Evolutionary conservation across 192 early-diverging fungal species (phyloP).

Genomic region (Coemansia sp.): DNA sequence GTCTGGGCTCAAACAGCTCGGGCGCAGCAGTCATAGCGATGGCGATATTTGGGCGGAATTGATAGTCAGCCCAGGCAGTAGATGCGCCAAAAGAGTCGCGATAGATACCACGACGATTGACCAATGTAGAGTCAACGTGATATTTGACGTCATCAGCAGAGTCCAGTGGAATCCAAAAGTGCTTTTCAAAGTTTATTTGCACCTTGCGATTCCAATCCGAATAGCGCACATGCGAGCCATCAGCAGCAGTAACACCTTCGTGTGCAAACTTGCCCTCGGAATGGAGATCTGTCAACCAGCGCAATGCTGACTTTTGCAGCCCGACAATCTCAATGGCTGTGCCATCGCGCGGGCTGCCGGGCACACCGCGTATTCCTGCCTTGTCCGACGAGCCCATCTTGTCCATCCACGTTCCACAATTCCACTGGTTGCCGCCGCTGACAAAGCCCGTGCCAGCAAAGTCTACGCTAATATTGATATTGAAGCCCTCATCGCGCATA

Average conservation of each 20-base stretch:
- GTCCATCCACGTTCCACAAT: constrained; percentile 99
- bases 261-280: constrained; percentile 45
- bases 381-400: constrained; percentile 95
- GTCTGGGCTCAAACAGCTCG: constrained; percentile 80
- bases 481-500: constrained; percentile 90
- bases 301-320: constrained; percentile 77
- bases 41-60: constrained; percentile 88
- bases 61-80: constrained; percentile 79
- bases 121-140: constrained; percentile 55
- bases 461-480: constrained; percentile 72
- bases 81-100: constrained; percentile 82
- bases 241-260: constrained; percentile 48
- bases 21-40: constrained; percentile 94
- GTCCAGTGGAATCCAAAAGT: constrained; percentile 89
- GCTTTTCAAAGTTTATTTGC: constrained; percentile 77
- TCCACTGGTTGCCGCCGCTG: constrained; percentile 82
- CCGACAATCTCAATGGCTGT: constrained; percentile 90
- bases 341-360: constrained; percentile 93
- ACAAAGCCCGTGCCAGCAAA: constrained; percentile 77
- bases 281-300: constrained; percentile 71
- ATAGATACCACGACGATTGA: constrained; percentile 91
- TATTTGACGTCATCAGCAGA: constrained; percentile 62
- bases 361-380: constrained; percentile 88
- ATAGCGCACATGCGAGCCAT: constrained; percentile 57
- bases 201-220: constrained; percentile 79